Base-by-base conservation (phyloP, 257 asterid species). In the Jacaranda mimosifolia region DNA sequence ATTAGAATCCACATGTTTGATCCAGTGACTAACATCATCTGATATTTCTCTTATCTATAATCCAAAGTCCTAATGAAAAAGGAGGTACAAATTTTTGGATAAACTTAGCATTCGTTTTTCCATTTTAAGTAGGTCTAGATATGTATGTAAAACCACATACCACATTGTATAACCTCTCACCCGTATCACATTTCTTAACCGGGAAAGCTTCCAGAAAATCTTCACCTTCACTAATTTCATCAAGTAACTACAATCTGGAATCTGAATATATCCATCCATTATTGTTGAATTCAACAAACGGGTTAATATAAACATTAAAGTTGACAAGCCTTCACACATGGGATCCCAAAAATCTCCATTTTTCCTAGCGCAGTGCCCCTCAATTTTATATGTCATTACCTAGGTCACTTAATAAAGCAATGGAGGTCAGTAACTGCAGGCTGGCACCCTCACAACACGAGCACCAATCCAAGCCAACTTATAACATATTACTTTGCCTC, bases 71-170 rank as follows among this genome's bases (percentile, higher is more conserved):
- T 35, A 63, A 13, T 43, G 38, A 45, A 49, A 38, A 52, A 73
- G 39, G 14, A 60, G 69, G 53, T 55, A 52, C 26, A 18, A 38
- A 12, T 15, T 32, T 62, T 42, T 40, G 9, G 60, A 26, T 26
- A 67, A 14, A 17, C 36, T 70, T 36, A 63, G 64, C 62, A 26
- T 35, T n/a, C 38, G 26, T 1, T 17, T 38, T 55, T 72, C 12
- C 62, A 55, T 46, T 42, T 38, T 62, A 59, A 57, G 70, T 57
- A 52, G 39, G 58, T 70, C 45, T 40, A 51, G 64, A 70, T 70
- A 38, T 21, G 18, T 17, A 59, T 39, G 53, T 1, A 26, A 26
- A 26, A 8, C 77, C 19, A 18, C 26, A 78, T 70, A 18, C 38
- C 58, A 18, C 58, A 65, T 26, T 1, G 32, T 52, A 52, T 75